Evolutionary conservation across 1,284 basidiomycete species (phyloP).

Genomic region (Termitomyces sp.): DNA sequence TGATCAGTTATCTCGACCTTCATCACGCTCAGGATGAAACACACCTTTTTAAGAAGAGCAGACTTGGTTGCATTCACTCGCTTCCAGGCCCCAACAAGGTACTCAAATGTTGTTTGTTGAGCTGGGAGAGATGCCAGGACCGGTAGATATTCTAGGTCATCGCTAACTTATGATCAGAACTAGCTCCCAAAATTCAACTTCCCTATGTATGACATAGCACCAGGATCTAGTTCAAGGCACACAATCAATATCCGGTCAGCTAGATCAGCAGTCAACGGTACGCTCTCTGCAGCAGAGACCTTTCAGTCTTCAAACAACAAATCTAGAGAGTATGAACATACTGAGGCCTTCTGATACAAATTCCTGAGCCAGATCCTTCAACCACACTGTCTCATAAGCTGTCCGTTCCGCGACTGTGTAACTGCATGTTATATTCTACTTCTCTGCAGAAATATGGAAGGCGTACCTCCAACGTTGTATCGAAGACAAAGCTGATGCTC

Average conservation of each 20-base stretch:
- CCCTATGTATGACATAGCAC: slow-evolving; percentile 61
- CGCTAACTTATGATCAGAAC: slow-evolving; percentile 37
- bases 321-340: slow-evolving; percentile 36
- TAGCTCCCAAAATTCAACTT: background rate
- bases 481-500: slow-evolving; percentile 63
- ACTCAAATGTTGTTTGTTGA: slow-evolving; percentile 85
- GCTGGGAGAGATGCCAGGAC: slow-evolving; percentile 77
- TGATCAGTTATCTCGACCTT: background rate
- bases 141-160: slow-evolving; percentile 76
- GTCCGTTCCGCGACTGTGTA: slow-evolving; percentile 57
- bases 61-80: slow-evolving; percentile 60
- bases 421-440: slow-evolving; percentile 8
- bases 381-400: slow-evolving; percentile 75
- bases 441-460: slow-evolving; percentile 22
- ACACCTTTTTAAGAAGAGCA: slow-evolving; percentile 58
- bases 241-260: slow-evolving; percentile 83
- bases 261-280: slow-evolving; percentile 51
- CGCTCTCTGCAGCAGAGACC: slow-evolving; percentile 25
- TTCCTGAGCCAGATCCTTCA: slow-evolving; percentile 75
- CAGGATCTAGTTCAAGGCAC: slow-evolving; percentile 79
- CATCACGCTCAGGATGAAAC: background rate
- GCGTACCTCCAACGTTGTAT: slow-evolving; percentile 73
- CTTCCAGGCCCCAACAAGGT: slow-evolving; percentile 90
- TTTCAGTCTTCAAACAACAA: slow-evolving; percentile 9
- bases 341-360: slow-evolving; percentile 61